Evolutionary conservation across 2,329 filamentous ascomycete genomes (phyloP).

Genomic region (Ophiostoma montium): DNA sequence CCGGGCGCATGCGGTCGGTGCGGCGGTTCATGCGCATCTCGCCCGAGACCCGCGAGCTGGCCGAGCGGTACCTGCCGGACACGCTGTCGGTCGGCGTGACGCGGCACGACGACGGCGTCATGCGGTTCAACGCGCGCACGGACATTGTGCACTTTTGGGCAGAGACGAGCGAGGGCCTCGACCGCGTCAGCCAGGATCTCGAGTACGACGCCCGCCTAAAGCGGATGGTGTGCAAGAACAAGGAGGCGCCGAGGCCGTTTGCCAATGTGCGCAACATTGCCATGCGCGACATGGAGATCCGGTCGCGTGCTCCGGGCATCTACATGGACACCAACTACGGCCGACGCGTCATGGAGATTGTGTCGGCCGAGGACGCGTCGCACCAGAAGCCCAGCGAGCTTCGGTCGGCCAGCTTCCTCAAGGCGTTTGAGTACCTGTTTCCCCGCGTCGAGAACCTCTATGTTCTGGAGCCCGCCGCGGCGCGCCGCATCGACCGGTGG

Average conservation of each 20-base stretch:
- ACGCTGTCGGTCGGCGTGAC: slow-evolving; percentile 3
- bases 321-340: not conserved
- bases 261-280: slow-evolving; percentile 6
- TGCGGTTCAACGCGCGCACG: slow-evolving; percentile 8
- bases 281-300: slow-evolving; percentile 1
- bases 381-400: slow-evolving; percentile 5
- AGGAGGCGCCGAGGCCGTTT: not conserved
- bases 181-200: not conserved
- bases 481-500: slow-evolving; percentile 5
- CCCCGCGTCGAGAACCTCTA: slow-evolving; percentile 9
- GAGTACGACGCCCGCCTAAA: not conserved
- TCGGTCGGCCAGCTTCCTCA: not conserved
- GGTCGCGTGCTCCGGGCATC: slow-evolving; percentile 3
- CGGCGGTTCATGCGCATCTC: slow-evolving; percentile 8
- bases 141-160: slow-evolving; percentile 10
- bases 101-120: not conserved
- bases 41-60: slow-evolving; percentile 11
- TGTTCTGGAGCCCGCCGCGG: slow-evolving; percentile 6
- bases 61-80: slow-evolving; percentile 9
- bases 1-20: not conserved
- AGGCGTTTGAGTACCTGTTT: slow-evolving; percentile 3
- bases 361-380: not conserved
- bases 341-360: not conserved
- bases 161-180: not conserved
- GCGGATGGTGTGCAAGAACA: not conserved